Evolutionary conservation across 148 eudicot genomes (phyloP), one percentile per base, ranked within the genome.

Genomic region (Rhododendron simsii): DNA sequence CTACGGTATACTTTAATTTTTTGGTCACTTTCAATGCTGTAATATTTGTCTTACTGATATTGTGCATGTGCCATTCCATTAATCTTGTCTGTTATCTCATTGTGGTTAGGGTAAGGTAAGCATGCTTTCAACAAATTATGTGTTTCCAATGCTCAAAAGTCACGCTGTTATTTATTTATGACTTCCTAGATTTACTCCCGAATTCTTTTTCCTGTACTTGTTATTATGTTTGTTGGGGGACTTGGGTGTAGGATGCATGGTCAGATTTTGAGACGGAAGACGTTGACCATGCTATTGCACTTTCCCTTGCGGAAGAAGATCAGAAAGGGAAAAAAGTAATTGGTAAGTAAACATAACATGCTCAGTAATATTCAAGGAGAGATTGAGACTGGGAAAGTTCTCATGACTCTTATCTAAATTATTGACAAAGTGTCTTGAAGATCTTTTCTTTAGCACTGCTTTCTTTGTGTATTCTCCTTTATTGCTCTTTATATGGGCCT

Each of bases 221-320:
- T 59, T 50, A 30, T 2, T 78, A 35, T 55, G 55, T 26, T 67
- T 85, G 45, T 80, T 59, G 74, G 87, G 83, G 88, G 55, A 81
- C 37, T 50, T 87, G 33, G 47, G 16, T 92, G 89, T 91, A 95
- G 99, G 98, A 91, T 85, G 90, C 91, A 20, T 90, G 86, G 90
- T 89, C 93, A 18, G 97, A 96, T 87, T 89, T 88, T 87, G 98
- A 91, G 83, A 89, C 88, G 79, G 97, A 96, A 89, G 98, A 96
- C 86, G 90, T 96, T 81, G 97, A 95, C 80, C 92, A 89, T 81
- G 99, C 99, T 63, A 95, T 95, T 88, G 99, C 99, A 87, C 91
- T 91, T 84, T 95, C 99, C 82, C 92, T 95, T 86, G 28, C 80
- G n/a, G 90, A 86, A 48, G 88, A 86, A 88, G 95, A 94, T 90